These are phyloP conservation scores for Kalaharituber pfeilii DNA, from an alignment of 2,329 filamentous ascomycete species.

Conservation along the genomic window DNA sequence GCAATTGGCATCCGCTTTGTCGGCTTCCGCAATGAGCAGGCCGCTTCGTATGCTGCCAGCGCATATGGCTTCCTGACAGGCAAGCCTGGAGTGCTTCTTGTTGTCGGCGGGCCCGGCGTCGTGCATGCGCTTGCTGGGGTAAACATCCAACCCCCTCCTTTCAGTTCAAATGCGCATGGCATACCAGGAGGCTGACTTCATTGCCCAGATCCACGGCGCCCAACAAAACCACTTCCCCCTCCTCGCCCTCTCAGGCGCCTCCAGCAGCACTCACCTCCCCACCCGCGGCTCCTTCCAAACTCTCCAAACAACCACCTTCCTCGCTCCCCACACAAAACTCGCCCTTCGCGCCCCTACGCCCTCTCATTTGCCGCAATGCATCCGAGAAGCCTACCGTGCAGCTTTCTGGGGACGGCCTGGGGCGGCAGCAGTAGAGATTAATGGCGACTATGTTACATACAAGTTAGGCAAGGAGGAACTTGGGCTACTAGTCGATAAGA, in stretches of 20 bases:
- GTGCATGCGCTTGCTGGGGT: constrained; percentile 41
- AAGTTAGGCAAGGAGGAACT: constrained; percentile 16
- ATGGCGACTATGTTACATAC: constrained; percentile 38
- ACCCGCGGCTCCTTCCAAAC: constrained; percentile 42
- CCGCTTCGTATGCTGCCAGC: constrained; percentile 40
- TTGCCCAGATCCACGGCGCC: constrained; percentile 26
- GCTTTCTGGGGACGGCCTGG: constrained; percentile 39
- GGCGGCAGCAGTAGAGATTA: constrained; percentile 37
- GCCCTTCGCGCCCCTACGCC: constrained; percentile 32
- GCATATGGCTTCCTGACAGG: constrained; percentile 43
- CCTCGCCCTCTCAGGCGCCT: constrained; percentile 37
- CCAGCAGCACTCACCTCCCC: constrained; percentile 33
- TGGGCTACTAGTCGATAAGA: constrained; percentile 2
- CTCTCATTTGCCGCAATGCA: constrained; percentile 32
- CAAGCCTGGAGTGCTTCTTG: constrained; percentile 38
- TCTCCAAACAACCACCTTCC: constrained; percentile 37
- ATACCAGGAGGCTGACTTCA: constrained; percentile 21
- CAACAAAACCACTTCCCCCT: constrained; percentile 37
- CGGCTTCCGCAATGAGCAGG: constrained; percentile 42
- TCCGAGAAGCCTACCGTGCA: constrained; percentile 36
- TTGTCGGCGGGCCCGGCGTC: constrained; percentile 43
- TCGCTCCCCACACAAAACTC: constrained; percentile 38
- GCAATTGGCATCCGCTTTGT: constrained; percentile 41
- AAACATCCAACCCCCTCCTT: constrained; percentile 20
- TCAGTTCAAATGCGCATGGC: background rate